Conservation (phyloP, 305 asterid genomes). For the Stenogyne calaminthoides region DNA sequence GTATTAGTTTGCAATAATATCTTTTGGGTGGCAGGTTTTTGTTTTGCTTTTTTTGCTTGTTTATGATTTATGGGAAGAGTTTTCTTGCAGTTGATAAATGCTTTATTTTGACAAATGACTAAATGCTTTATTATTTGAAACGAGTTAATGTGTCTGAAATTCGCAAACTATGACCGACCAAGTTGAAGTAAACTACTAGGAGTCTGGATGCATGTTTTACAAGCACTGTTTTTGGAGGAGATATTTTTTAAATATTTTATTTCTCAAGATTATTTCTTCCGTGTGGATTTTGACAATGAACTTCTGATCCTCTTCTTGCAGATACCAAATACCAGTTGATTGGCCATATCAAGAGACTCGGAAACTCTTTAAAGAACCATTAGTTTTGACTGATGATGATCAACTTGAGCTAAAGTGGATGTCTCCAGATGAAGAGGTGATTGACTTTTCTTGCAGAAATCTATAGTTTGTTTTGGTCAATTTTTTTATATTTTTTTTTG, state of each 20-base stretch:
- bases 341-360: slow-evolving; percentile 94
- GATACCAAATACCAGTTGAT: slow-evolving; percentile 87
- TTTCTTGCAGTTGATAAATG: background rate
- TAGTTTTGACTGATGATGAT: slow-evolving; percentile 54
- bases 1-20: background rate
- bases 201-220: background rate
- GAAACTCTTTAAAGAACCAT: slow-evolving; percentile 84
- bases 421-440: slow-evolving; percentile 93
- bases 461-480: slow-evolving; percentile 9
- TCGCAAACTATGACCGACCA: background rate
- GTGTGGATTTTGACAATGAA: slow-evolving; percentile 3
- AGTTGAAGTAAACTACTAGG: background rate
- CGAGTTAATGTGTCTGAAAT: background rate
- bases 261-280: background rate
- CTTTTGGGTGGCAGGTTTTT: background rate
- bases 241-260: background rate
- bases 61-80: background rate
- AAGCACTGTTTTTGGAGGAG: background rate
- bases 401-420: slow-evolving; percentile 87
- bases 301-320: slow-evolving; percentile 32
- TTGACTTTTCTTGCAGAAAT: slow-evolving; percentile 22
- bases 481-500: slow-evolving; percentile 27
- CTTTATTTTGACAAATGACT: background rate
- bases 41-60: background rate
- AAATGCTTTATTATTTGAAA: too few species aligned